Evolutionary conservation across 495 filamentous ascomycete genomes (phyloP).

Genomic region (Cercophora samala): DNA sequence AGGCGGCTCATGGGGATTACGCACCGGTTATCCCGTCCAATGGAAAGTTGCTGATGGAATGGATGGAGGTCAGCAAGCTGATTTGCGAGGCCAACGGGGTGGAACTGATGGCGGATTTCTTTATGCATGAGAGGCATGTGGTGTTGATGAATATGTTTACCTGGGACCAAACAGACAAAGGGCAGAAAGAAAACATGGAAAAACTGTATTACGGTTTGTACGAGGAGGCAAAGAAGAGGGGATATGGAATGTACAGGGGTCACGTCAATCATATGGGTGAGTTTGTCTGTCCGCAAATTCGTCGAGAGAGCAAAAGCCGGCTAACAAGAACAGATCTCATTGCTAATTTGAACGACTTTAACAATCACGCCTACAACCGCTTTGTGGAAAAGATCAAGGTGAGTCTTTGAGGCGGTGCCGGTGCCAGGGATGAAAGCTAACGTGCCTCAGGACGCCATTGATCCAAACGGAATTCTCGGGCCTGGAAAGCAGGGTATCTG

Average conservation of each 20-base stretch:
- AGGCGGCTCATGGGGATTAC: slow-evolving; percentile 44
- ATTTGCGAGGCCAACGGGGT: slow-evolving; percentile 42
- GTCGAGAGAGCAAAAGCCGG: not conserved
- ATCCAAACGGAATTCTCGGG: slow-evolving; percentile 34
- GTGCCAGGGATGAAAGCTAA: not conserved
- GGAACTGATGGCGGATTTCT: slow-evolving; percentile 44
- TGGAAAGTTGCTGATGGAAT: slow-evolving; percentile 39
- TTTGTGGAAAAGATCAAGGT: slow-evolving; percentile 46
- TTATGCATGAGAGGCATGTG: slow-evolving; percentile 44
- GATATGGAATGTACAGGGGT: slow-evolving; percentile 43
- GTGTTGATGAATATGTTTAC: slow-evolving; percentile 46
- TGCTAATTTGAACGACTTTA: slow-evolving; percentile 44
- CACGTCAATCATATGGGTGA: slow-evolving; percentile 47
- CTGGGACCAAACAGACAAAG: slow-evolving; percentile 40
- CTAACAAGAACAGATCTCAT: slow-evolving; percentile 36
- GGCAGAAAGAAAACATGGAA: slow-evolving; percentile 30
- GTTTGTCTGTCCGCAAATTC: slow-evolving; percentile 13
- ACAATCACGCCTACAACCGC: slow-evolving; percentile 41
- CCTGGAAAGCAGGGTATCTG: slow-evolving; percentile 39
- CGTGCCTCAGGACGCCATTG: slow-evolving; percentile 27
- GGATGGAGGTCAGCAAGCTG: slow-evolving; percentile 37
- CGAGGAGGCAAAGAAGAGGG: slow-evolving; percentile 36
- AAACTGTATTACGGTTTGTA: slow-evolving; percentile 37
- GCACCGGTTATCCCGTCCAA: slow-evolving; percentile 42
- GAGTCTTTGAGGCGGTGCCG: not conserved